Percentiles rank a stretch among this genome's conserved stretches.
These are phyloP conservation scores for Castanea sativa DNA, from an alignment of 306 rosid species.

Conservation along the genomic window DNA sequence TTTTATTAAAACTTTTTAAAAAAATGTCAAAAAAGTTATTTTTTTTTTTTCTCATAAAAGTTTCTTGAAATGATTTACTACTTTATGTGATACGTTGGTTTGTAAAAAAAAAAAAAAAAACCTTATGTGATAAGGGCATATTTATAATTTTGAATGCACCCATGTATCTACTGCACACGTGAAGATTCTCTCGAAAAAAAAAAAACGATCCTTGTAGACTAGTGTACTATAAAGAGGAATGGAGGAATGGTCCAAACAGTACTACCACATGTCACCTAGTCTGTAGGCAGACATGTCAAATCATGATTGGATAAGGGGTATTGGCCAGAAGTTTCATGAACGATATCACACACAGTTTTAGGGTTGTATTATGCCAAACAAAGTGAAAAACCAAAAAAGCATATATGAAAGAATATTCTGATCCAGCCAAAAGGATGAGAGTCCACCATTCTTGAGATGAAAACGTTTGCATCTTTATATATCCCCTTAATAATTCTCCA, in stretches of 20 bases:
- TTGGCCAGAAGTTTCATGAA: background rate
- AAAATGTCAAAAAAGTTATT: too few relatives aligned
- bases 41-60: too few relatives aligned
- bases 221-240: background rate
- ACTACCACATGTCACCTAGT: slow-evolving; percentile 13
- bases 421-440: background rate
- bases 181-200: too few relatives aligned
- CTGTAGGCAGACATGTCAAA: slow-evolving; percentile 19
- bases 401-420: slow-evolving; percentile 7
- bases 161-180: too few relatives aligned
- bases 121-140: too few relatives aligned
- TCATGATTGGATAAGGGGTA: slow-evolving; percentile 26
- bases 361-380: background rate
- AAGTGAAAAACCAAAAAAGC: background rate
- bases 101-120: too few relatives aligned
- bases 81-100: too few relatives aligned
- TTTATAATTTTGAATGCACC: too few relatives aligned
- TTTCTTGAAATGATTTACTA: too few relatives aligned
- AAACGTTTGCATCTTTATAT: background rate
- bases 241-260: background rate
- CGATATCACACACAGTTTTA: background rate
- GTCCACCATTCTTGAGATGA: background rate
- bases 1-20: too few relatives aligned
- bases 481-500: background rate
- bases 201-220: background rate